Evolutionary conservation across 305 asterid genomes (phyloP), one percentile per base, ranked within the genome.

Genomic region (Salvia sclarea): DNA sequence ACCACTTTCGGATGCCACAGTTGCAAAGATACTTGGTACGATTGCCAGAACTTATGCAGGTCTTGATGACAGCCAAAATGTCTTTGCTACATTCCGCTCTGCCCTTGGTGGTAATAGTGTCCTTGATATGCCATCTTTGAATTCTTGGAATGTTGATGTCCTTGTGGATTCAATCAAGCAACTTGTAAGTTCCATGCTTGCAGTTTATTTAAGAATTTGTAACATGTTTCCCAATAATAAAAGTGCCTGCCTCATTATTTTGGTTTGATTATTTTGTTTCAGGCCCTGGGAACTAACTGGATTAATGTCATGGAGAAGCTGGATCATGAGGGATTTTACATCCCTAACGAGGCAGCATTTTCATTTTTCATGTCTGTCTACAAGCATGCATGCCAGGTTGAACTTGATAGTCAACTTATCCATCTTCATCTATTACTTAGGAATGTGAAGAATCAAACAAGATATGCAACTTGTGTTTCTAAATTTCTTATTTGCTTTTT

Each of bases 211-310:
- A 59, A 54, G 37, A 66, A 67, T 40, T 40, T 11, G 22, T 35
- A 44, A 28, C 47, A 30, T 62, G 10, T 68, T 66, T 56, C 47
- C 41, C 16, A 57, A 44, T 56, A 33, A 55, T 48, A 30, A 43
- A 56, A 21, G 58, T 63, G 43, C 40, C 49, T 63, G 43, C 40
- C 49, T 52, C 37, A 31, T 41, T 66, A 17, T 40, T 57, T 31
- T 61, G 40, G 7, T 57, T 77, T 66, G 55, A 38, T 48, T 68
- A 11, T 38, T 16, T 21, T 45, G 49, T 71, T 69, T 13, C 85
- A 95, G 99, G 91, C 88, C 66, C 96, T 91, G 37, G 96, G 79
- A 78, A 82, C 87, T 70, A 84, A 86, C 81, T 95, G 97, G 98
- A 66, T 67, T 55, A 77, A 53, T 74, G 98, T 92, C 63, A 68